Evolutionary conservation across 2,329 filamentous ascomycete genomes (phyloP).

Genomic region (Pseudopithomyces chartarum): DNA sequence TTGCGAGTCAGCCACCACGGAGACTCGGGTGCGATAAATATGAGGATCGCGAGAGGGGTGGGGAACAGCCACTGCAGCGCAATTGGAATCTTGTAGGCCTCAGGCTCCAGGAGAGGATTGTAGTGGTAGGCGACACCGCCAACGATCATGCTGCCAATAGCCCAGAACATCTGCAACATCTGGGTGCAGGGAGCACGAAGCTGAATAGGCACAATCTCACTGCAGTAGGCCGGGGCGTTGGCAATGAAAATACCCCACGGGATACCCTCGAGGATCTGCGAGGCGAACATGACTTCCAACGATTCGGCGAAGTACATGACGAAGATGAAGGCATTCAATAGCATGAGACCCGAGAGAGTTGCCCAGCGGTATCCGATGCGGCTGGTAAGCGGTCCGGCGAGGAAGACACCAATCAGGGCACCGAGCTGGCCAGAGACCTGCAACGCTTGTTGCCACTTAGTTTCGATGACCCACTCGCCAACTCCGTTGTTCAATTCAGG

Average conservation of each 20-base stretch:
- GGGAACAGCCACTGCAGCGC: conserved; percentile 54
- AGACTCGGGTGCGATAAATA: conserved; percentile 56
- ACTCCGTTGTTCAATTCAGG: conserved; percentile 18
- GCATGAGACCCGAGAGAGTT: conserved; percentile 60
- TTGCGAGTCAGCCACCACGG: conserved; percentile 44
- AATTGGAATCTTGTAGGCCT: conserved; percentile 34
- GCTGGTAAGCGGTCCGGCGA: conserved; percentile 66
- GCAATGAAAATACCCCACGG: conserved; percentile 71
- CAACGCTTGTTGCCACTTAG: conserved; percentile 64
- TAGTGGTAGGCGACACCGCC: conserved; percentile 62
- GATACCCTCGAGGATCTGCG: conserved; percentile 65
- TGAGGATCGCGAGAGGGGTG: conserved; percentile 49
- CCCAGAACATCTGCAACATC: conserved; percentile 71
- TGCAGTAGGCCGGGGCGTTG: conserved; percentile 67
- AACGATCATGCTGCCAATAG: conserved; percentile 66
- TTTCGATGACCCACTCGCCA: conserved; percentile 48
- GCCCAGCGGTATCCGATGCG: conserved; percentile 64
- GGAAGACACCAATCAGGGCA: conserved; percentile 63
- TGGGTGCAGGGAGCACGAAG: conserved; percentile 63
- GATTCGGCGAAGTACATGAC: conserved; percentile 62
- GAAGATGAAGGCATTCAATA: conserved; percentile 65
- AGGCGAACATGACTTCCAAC: conserved; percentile 54
- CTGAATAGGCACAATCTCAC: conserved; percentile 64
- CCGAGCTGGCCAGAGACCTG: conserved; percentile 61
- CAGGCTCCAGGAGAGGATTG: conserved; percentile 33